A percentile compares a stretch with the other conserved stretches of the same genome.
phyloP scores from a whole-genome alignment of 1,284 basidiomycete genomes.

The Peniophora sp. region DNA sequence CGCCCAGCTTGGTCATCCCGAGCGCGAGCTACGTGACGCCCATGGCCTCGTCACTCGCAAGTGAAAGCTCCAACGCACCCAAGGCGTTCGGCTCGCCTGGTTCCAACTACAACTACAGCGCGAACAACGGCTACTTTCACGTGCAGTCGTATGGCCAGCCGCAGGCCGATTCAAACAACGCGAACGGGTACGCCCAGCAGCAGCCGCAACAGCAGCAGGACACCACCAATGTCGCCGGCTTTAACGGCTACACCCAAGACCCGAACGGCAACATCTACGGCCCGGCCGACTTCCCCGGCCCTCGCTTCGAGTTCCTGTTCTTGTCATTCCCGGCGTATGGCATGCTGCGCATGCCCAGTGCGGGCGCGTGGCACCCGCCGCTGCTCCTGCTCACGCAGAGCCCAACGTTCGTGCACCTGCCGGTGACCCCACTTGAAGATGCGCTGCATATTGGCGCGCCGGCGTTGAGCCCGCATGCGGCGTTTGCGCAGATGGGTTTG shows the following conservation, averaged over 20 bases:
- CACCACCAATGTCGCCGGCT: conserved; percentile 24
- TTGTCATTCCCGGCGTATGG: conserved; percentile 21
- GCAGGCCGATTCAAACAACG: no score
- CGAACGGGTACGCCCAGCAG: not conserved
- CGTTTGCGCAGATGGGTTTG: no score
- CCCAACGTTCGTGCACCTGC: conserved; percentile 48
- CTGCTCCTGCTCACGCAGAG: conserved; percentile 33
- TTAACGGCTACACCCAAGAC: conserved; percentile 15
- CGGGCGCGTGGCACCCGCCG: conserved; percentile 45
- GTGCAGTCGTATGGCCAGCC: no score
- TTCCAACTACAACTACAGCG: not conserved
- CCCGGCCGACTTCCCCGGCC: conserved; percentile 26
- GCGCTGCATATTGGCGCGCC: conserved; percentile 5
- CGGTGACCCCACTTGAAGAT: conserved; percentile 38
- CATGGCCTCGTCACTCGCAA: conserved; percentile 6
- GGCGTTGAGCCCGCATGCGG: no score
- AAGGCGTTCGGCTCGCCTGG: not conserved
- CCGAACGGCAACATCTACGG: conserved; percentile 25
- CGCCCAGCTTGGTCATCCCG: conserved; percentile 33
- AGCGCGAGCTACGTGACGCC: conserved; percentile 11
- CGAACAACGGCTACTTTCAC: not conserved
- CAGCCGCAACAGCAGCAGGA: conserved; percentile 17
- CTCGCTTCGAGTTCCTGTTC: conserved; percentile 51
- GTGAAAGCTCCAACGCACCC: conserved; percentile 2
- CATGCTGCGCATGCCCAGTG: conserved; percentile 39